A percentile compares a stretch with the other conserved stretches of the same genome.
Evolutionary conservation across 2,329 filamentous ascomycete species (phyloP).

Genomic region (Penicillium sp.): DNA sequence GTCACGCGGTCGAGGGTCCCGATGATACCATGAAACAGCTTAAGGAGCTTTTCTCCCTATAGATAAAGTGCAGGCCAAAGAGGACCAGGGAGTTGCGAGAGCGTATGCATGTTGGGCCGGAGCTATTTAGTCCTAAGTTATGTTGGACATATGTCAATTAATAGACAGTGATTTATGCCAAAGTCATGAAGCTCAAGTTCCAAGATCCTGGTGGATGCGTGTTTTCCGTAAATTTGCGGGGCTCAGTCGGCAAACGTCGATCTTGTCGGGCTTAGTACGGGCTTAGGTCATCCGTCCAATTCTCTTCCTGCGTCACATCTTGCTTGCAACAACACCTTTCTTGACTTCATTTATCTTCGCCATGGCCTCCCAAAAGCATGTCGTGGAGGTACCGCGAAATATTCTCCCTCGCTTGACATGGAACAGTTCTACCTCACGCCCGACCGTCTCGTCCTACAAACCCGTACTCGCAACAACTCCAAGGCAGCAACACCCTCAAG

Average conservation of each 20-base stretch:
- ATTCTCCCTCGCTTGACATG: slow-evolving; percentile 42
- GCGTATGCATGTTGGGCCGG: slow-evolving; percentile 14
- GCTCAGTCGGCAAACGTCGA: slow-evolving; percentile 8
- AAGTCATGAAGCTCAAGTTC: not conserved
- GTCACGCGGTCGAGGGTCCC: slow-evolving; percentile 75
- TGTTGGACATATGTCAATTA: not conserved
- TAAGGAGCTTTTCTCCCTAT: slow-evolving; percentile 74
- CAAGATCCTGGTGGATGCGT: not conserved
- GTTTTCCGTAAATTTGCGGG: slow-evolving; percentile 14
- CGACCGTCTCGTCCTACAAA: slow-evolving; percentile 27
- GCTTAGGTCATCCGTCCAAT: slow-evolving; percentile 13
- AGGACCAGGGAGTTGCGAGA: slow-evolving; percentile 12
- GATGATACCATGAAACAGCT: slow-evolving; percentile 76
- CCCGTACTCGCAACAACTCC: slow-evolving; percentile 23
- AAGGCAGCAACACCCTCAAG: slow-evolving; percentile 21
- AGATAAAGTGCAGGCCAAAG: slow-evolving; percentile 11
- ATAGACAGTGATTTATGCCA: slow-evolving; percentile 5
- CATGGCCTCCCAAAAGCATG: slow-evolving; percentile 42
- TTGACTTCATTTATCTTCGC: not conserved
- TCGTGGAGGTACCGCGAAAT: slow-evolving; percentile 43
- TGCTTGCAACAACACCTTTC: not conserved
- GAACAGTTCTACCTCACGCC: slow-evolving; percentile 37
- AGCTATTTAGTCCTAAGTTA: not conserved
- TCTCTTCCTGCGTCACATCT: slow-evolving; percentile 6
- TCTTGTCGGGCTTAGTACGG: slow-evolving; percentile 7